phyloP scores from a whole-genome alignment of 257 asterid genomes.

The Solanum etuberosum region DNA sequence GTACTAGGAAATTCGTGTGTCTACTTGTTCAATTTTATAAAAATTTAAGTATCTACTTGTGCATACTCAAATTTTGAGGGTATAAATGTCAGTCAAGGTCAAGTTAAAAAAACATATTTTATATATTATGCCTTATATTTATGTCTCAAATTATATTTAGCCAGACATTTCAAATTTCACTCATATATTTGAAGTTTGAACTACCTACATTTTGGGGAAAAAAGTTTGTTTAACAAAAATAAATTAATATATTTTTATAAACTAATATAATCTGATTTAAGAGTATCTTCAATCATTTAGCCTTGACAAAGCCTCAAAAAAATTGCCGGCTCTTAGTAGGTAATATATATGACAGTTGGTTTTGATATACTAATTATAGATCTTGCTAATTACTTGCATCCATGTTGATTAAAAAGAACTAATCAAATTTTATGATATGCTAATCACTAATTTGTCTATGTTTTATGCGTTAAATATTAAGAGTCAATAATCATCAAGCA shows the following conservation, averaged over 20 bases:
- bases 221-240: no score
- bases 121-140: no score
- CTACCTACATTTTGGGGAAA: neutral
- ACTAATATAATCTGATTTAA: neutral
- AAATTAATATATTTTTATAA: no score
- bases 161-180: no score
- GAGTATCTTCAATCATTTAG: neutral
- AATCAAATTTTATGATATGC: neutral
- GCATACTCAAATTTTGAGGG: accelerated
- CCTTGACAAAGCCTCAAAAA: neutral
- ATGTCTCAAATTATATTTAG: no score
- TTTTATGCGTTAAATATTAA: neutral
- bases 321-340: neutral
- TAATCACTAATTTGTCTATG: neutral
- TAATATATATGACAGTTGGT: neutral
- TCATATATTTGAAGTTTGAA: neutral
- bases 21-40: no score
- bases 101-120: no score
- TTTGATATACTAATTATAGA: no score
- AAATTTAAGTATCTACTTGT: no score
- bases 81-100: no score
- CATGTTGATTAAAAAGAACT: neutral
- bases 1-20: no score
- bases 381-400: neutral
- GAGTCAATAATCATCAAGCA: neutral